phyloP scores from a whole-genome alignment of 2,329 filamentous ascomycete species.

The Talaromyces verruculosus region DNA sequence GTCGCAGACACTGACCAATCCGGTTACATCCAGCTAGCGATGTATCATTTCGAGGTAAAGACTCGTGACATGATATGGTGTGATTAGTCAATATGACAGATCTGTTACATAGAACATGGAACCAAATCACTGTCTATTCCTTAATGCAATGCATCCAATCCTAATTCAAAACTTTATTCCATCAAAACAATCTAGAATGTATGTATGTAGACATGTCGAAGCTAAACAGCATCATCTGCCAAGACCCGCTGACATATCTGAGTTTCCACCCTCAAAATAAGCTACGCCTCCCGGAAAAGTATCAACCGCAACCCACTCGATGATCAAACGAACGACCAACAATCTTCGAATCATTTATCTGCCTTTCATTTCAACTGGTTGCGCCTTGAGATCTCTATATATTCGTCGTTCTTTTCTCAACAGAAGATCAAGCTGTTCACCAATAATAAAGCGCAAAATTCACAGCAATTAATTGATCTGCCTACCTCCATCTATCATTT shows the following conservation, averaged over 20 bases:
- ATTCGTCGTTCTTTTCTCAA: not conserved
- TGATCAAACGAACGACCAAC: not conserved
- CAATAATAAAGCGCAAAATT: not conserved
- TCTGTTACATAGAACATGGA: too few relatives aligned
- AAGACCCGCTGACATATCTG: conserved; percentile 10
- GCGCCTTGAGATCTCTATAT: not conserved
- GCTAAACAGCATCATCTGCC: not conserved
- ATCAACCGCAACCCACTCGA: not conserved
- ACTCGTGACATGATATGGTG: not conserved
- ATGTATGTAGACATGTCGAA: not conserved
- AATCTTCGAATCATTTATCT: not conserved
- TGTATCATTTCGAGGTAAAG: not conserved
- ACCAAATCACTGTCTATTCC: too few relatives aligned
- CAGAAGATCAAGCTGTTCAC: not conserved
- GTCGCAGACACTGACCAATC: not conserved
- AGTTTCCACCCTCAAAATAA: not conserved
- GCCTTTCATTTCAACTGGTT: not conserved
- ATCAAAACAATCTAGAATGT: not conserved
- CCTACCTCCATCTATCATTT: not conserved
- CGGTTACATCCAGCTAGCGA: not conserved
- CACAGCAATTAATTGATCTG: not conserved
- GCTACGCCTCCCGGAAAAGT: not conserved
- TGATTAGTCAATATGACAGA: not conserved
- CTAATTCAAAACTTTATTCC: too few relatives aligned
- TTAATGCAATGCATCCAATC: too few relatives aligned